phyloP scores from a whole-genome alignment of 176 grass and related monocot species.

The Paspalum notatum region DNA sequence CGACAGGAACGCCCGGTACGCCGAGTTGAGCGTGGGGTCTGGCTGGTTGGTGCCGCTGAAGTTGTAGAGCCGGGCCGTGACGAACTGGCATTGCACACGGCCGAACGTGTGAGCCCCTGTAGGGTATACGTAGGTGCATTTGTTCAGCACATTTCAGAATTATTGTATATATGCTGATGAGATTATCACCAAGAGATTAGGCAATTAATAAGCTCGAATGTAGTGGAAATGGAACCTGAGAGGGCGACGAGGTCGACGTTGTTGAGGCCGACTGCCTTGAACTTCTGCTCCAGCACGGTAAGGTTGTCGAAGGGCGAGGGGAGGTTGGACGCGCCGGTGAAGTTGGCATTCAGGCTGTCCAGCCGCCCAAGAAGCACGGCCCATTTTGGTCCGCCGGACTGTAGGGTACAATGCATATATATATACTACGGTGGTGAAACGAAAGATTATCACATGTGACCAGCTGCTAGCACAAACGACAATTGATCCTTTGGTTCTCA shows the following conservation, averaged over 20 bases:
- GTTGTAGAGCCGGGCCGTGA: constrained; percentile 63
- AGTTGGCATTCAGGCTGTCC: constrained; percentile 46
- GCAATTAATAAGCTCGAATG: no score
- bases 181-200: no score
- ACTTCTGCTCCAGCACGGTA: constrained; percentile 25
- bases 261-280: not conserved
- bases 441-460: not conserved
- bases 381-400: constrained; percentile 74
- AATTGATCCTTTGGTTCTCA: no score
- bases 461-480: no score
- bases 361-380: constrained; percentile 56
- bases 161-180: no score
- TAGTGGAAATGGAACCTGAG: constrained; percentile 36
- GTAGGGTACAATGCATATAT: not conserved
- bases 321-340: constrained; percentile 20
- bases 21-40: constrained; percentile 35
- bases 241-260: constrained; percentile 64
- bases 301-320: constrained; percentile 50
- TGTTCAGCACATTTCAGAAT: no score
- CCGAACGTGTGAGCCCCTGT: constrained; percentile 77
- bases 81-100: constrained; percentile 44
- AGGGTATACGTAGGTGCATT: no score
- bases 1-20: constrained; percentile 36
- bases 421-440: no score
- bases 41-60: constrained; percentile 47